Evolutionary conservation across 2,329 filamentous ascomycete species (phyloP), one percentile per base, ranked within the genome.

Genomic region (Colletotrichum liriopes): DNA sequence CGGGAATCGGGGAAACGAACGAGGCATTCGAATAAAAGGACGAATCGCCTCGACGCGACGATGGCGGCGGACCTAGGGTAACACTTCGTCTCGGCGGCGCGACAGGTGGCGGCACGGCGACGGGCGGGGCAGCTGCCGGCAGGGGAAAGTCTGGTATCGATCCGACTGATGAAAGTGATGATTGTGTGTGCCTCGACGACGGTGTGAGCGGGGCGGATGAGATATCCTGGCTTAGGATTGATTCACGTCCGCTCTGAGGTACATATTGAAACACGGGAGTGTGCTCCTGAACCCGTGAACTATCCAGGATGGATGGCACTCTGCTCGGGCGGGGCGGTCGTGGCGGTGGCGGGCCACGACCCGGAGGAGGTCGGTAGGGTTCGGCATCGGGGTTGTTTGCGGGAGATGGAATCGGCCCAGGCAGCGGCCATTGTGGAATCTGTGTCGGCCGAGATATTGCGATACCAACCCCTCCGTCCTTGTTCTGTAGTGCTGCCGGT

Each of bases 1-100:
- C 93, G 0, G 91, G 92, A 65, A 95, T 95, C 0, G 93, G 93
- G 0, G 93, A 93, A 35, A 95, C 92, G 72, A 87, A 92, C 0
- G 92, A 93, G 16, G 86, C 82, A 74, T 87, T 89, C 3, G 92
- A 93, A 76, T 93, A 92, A 72, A 91, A 92, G 0, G 90, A 91
- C 0, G 90, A 92, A 37, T 86, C 87, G 1, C 90, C 90, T 75
- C 90, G 84, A 76, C 90, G 85, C 4, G 89, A 85, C 16, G 87
- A 89, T 3, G 90, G 90, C 0, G 90, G 90, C 23, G 90, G 90
- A 3, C 90, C 90, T 16, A 91, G 79, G 61, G 84, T 88, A 18
- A 87, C 84, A 73, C 87, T 90, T 75, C 86, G 84, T 68, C 89
- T 82, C 32, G 79, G 78, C 2, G 81, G 80, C 29, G 78, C 76